Conservation (phyloP, 164 flowering plant species). For the Annona squamosa region DNA sequence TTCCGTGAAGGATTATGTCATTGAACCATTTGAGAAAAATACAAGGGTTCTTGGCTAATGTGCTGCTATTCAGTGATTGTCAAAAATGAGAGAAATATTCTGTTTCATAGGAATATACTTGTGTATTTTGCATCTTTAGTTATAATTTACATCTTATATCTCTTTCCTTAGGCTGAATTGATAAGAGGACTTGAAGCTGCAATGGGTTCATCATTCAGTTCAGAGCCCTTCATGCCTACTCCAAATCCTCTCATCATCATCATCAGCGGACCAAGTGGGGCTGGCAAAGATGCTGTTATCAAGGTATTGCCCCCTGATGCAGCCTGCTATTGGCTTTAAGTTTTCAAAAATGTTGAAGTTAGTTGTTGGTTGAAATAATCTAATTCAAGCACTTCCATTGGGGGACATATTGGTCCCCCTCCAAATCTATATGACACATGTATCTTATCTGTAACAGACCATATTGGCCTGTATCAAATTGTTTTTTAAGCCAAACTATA, state of each 20-base stretch:
- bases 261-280: slow-evolving; percentile 93
- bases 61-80: neutral
- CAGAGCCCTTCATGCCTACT: slow-evolving; percentile 45
- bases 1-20: too few relatives aligned
- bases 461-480: too few relatives aligned
- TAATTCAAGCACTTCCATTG: too few relatives aligned
- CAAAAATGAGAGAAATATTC: neutral
- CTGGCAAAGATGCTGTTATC: slow-evolving; percentile 85
- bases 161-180: slow-evolving; percentile 27
- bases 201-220: slow-evolving; percentile 50
- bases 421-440: too few relatives aligned
- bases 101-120: neutral
- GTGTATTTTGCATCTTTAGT: neutral
- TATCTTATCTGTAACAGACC: too few relatives aligned
- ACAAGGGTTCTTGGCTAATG: neutral
- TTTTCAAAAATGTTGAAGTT: neutral
- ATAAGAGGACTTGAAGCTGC: slow-evolving; percentile 73
- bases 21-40: neutral
- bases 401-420: too few relatives aligned
- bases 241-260: slow-evolving; percentile 64
- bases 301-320: slow-evolving; percentile 16
- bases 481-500: too few relatives aligned
- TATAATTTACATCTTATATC: neutral
- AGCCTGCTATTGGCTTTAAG: neutral
- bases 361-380: too few relatives aligned